These are phyloP conservation scores for Mycena sanguinolenta DNA, from an alignment of 768 basidiomycete genomes.

Conservation along the genomic window DNA sequence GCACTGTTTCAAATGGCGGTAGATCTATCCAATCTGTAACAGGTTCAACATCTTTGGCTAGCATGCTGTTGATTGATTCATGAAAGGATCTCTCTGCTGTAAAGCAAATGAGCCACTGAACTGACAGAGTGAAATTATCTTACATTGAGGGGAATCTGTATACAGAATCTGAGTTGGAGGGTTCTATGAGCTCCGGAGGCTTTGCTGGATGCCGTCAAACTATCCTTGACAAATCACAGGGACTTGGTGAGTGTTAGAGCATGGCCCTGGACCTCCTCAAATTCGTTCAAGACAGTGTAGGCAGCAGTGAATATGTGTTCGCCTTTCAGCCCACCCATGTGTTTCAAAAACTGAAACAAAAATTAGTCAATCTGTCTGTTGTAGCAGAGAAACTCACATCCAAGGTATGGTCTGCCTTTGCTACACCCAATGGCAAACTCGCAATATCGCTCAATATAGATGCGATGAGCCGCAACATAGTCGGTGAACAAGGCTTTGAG, in stretches of 20 bases:
- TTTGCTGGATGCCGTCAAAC: background rate
- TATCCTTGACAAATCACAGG: background rate
- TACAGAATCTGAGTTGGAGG: constrained; percentile 12
- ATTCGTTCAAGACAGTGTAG: constrained; percentile 1
- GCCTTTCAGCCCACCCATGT: constrained; percentile 21
- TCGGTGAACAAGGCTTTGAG: constrained; percentile 15
- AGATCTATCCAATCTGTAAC: constrained; percentile 7
- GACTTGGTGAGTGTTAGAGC: constrained; percentile 3
- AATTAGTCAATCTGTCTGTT: background rate
- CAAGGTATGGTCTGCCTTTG: constrained; percentile 14
- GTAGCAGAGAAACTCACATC: background rate
- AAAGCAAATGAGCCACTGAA: background rate
- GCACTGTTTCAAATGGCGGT: background rate
- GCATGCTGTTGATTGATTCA: background rate
- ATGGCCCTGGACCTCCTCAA: constrained; percentile 7
- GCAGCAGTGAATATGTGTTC: constrained; percentile 9
- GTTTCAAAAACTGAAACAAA: constrained; percentile 3
- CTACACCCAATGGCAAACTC: background rate
- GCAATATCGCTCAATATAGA: constrained; percentile 12
- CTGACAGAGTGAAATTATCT: background rate
- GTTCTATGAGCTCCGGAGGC: background rate
- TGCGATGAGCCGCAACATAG: background rate
- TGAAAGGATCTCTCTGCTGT: constrained; percentile 15
- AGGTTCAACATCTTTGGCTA: background rate
- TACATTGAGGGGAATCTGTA: constrained; percentile 17